phyloP scores from a whole-genome alignment of 1,284 basidiomycete genomes.

The Quambalaria eucalypti region DNA sequence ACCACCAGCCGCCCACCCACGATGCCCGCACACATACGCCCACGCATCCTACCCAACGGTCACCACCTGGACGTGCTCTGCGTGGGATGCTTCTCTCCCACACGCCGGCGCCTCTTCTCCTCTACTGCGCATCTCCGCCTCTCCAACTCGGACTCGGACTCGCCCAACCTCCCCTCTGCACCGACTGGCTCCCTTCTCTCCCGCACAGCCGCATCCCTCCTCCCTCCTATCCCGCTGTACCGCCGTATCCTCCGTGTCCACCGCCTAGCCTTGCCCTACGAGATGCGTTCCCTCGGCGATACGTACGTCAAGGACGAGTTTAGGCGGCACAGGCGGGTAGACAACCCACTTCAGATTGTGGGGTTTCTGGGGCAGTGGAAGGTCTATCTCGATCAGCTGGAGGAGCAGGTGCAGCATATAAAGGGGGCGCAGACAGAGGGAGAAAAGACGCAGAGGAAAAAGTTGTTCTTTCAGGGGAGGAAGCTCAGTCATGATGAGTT shows the following conservation, averaged over 20 bases:
- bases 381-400: conserved; percentile 41
- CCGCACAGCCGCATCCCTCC: conserved; percentile 18
- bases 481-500: background rate
- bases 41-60: too few relatives aligned
- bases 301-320: conserved; percentile 46
- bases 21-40: too few relatives aligned
- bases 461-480: background rate
- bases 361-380: conserved; percentile 46
- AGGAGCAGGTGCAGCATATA: conserved; percentile 16
- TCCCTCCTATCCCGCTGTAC: conserved; percentile 42
- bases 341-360: conserved; percentile 44
- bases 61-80: too few relatives aligned
- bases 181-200: conserved; percentile 2
- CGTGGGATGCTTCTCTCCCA: too few relatives aligned
- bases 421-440: conserved; percentile 1
- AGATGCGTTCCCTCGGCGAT: conserved; percentile 46
- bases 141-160: too few relatives aligned
- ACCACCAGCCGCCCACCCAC: too few relatives aligned
- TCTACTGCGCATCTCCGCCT: too few relatives aligned
- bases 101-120: too few relatives aligned
- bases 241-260: conserved; percentile 40
- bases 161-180: background rate
- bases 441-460: background rate
- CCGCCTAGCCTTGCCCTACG: conserved; percentile 22
- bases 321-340: conserved; percentile 29